Conservation (phyloP, 2,329 filamentous ascomycete genomes). For the Ceratocystis huliohia region DNA sequence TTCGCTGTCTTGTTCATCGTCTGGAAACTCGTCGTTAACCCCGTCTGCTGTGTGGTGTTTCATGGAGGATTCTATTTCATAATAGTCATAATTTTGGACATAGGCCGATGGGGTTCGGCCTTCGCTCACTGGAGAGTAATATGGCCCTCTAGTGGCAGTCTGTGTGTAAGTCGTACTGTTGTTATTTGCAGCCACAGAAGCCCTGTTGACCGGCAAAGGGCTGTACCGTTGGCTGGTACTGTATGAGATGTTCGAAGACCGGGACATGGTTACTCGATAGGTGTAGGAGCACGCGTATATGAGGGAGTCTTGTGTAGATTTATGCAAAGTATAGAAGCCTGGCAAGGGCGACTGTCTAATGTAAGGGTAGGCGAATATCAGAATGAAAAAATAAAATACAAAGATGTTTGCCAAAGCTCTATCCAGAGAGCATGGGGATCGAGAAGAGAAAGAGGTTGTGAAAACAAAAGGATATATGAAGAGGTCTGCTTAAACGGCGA, state of each 20-base stretch:
- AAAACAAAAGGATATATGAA: not conserved
- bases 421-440: too few species aligned
- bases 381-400: too few species aligned
- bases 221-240: constrained; percentile 7
- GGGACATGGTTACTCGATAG: constrained; percentile 16
- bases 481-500: not conserved
- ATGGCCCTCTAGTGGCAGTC: constrained; percentile 15
- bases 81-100: constrained; percentile 18
- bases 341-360: too few species aligned
- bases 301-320: too few species aligned
- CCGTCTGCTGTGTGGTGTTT: constrained; percentile 14
- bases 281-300: not conserved
- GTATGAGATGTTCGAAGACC: not conserved
- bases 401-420: too few species aligned
- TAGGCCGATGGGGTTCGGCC: constrained; percentile 15
- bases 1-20: constrained; percentile 9
- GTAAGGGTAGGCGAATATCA: too few species aligned
- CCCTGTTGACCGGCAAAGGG: not conserved
- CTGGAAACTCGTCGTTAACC: constrained; percentile 9
- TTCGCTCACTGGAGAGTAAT: constrained; percentile 20
- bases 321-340: too few species aligned
- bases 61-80: constrained; percentile 12
- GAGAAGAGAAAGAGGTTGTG: not conserved
- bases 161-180: constrained; percentile 16
- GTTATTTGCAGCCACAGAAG: not conserved